Evolutionary conservation across 768 basidiomycete species (phyloP), one percentile per base, ranked within the genome.

Genomic region (Mycena indigotica): DNA sequence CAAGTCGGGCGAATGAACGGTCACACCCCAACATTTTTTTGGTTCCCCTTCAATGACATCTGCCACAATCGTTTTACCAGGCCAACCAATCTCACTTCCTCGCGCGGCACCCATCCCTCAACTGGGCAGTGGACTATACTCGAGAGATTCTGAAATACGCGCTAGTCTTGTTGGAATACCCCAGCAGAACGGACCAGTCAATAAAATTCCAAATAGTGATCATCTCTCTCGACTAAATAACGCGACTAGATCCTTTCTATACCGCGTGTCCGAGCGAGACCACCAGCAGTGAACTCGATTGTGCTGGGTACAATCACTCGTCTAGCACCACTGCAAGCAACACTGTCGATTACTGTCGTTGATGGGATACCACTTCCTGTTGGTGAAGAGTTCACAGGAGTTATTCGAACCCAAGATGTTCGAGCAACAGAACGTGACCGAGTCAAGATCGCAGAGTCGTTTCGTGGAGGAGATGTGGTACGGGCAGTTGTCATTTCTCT

Each of bases 381-480:
- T 6, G 91, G 92, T 26, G 93, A 95, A 69, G 94, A 96, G 65
- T 96, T 95, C 65, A 86, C 82, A 0, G 94, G 94, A 4, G 87
- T 96, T 21, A 91, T 97, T 62, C 86, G 95, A 29, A 78, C 81
- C 4, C 93, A 95, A 71, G 95, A 97, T 71, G 86, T 97, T 21
- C 77, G 95, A 53, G 89, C 90, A 13, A 95, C 93, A 1, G 93
- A 95, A 67, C 94, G 91, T 65, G 93, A 95, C 75, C 86, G 85
- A 65, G 84, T 95, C 57, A 93, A 90, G 73, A 90, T 95, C 58
- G 85, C 87, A 28, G 91, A 94, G 65, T 96, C 93, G 66, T 97
- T 96, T 71, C 81, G 94, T 24, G 91, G 92, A 0, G 93, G 95
- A 15, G 94, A 97, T 68, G 90, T 95, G 50, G 88, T 97, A 28